These are phyloP conservation scores for Cladosporium colombiae DNA, from an alignment of 2,329 filamentous ascomycete genomes.

Conservation along the genomic window DNA sequence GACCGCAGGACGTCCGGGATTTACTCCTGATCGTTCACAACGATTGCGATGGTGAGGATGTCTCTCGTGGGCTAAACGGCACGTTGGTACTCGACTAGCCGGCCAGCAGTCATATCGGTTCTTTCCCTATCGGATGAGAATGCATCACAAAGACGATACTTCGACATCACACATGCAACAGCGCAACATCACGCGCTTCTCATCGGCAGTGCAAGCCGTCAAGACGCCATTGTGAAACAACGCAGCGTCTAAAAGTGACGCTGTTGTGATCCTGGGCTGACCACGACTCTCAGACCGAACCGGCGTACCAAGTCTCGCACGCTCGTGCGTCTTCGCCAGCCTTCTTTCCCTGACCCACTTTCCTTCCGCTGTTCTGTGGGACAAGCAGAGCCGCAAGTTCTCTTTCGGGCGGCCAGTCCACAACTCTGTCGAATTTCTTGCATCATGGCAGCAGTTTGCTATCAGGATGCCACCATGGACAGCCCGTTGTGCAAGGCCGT, in stretches of 20 bases:
- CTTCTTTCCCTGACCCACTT: constrained; percentile 11
- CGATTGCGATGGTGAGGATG: not conserved
- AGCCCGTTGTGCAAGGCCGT: not conserved
- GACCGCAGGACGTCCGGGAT: constrained; percentile 2
- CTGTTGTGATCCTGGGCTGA: constrained; percentile 4
- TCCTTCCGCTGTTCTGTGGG: constrained; percentile 5
- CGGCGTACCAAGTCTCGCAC: constrained; percentile 4
- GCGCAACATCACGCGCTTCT: not conserved
- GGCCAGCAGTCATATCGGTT: not conserved
- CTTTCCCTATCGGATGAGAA: not conserved
- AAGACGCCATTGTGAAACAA: not conserved
- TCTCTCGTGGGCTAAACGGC: not conserved
- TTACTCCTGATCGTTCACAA: not conserved
- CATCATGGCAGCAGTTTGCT: not conserved
- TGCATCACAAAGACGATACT: not conserved
- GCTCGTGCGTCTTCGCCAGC: constrained; percentile 12
- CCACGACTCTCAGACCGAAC: not conserved
- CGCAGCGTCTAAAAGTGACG: not conserved
- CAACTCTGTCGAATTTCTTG: not conserved
- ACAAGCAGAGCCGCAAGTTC: not conserved
- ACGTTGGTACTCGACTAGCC: not conserved
- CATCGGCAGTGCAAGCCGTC: not conserved
- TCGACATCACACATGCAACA: not conserved
- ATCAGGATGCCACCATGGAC: not conserved
- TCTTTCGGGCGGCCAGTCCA: not conserved